Base-by-base conservation (phyloP, 2,329 filamentous ascomycete genomes). In the Colletotrichum somersetense region DNA sequence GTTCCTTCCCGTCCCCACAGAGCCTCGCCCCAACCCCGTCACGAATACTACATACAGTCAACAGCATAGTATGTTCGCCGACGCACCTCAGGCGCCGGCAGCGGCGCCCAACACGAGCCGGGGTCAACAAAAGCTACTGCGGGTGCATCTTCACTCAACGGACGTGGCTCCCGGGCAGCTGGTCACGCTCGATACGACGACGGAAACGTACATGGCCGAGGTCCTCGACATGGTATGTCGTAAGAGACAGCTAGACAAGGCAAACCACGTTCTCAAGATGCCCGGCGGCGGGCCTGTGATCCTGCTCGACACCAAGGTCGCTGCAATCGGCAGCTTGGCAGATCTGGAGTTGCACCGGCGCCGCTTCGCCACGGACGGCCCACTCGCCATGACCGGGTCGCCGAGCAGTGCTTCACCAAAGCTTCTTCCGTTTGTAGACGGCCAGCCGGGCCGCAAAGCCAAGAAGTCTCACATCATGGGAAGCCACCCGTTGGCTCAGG, bases 141-240 rank as follows among this genome's bases (percentile, higher is more conserved):
- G 89, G 18, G 89, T 96, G 61, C 91, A 94, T 79, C 93, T 94
- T 75, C 85, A 90, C 80, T 90, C 89, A 6, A 88, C 90, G 0
- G 92, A 95, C 77, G 85, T 90, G 7, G 87, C 92, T 11, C 89
- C 93, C 58, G 91, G 92, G n/a, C 91, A 92, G 77, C 90, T 91
- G 83, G 88, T 94, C 33, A 91, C 91, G 1, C 83, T 95, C 23
- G 90, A 93, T 73, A 93, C 94, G 57, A 95, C 92, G 0, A 94
- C 92, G 0, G 93, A 96, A 75, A 96, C 91, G 40, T 96, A 95
- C 79, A 89, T 96, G 56, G 93, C 92, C 55, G 93, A 96, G 79
- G 90, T 96, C 38, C 89, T 96, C 63, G 93, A 96, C 77, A 86
- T 91, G 75, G 91, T 93, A 2, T 96, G 93, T 79, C 89, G 91